These are phyloP conservation scores for Aspergillus cavernicola DNA, from an alignment of 495 filamentous ascomycete genomes.

Conservation along the genomic window DNA sequence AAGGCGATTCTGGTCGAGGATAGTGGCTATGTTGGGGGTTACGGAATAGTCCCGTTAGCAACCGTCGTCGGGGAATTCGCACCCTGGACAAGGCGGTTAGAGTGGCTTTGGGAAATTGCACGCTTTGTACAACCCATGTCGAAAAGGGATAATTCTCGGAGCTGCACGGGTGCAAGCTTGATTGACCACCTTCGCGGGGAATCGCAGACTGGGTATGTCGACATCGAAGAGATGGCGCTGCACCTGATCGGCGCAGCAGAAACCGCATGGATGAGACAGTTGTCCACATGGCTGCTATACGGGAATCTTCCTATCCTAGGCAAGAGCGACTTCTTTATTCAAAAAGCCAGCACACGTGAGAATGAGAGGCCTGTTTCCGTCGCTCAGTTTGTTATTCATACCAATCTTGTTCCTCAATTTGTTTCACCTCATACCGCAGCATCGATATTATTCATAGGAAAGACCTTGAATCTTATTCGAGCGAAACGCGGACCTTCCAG, in stretches of 20 bases:
- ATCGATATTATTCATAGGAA: conserved; percentile 88
- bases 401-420: conserved; percentile 67
- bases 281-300: conserved; percentile 86
- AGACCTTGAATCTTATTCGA: conserved; percentile 78
- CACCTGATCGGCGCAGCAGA: conserved; percentile 75
- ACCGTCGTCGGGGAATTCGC: conserved; percentile 78
- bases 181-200: conserved; percentile 72
- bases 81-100: conserved; percentile 75
- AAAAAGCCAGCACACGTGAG: conserved; percentile 36
- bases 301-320: conserved; percentile 74
- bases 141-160: conserved; percentile 19
- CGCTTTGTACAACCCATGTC: conserved; percentile 55
- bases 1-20: conserved; percentile 68
- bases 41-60: conserved; percentile 87
- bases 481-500: conserved; percentile 39
- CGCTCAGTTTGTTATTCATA: conserved; percentile 52
- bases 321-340: conserved; percentile 77
- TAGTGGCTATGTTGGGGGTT: conserved; percentile 73
- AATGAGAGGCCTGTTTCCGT: conserved; percentile 23
- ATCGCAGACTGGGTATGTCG: conserved; percentile 81
- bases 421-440: conserved; percentile 69
- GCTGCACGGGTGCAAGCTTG: conserved; percentile 60
- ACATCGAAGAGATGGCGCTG: conserved; percentile 71
- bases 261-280: conserved; percentile 83
- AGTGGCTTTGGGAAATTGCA: conserved; percentile 78